Percentiles rank a stretch among this genome's conserved stretches.
Conservation (phyloP, 2,329 filamentous ascomycete genomes). For the Talaromyces rugulosus region DNA sequence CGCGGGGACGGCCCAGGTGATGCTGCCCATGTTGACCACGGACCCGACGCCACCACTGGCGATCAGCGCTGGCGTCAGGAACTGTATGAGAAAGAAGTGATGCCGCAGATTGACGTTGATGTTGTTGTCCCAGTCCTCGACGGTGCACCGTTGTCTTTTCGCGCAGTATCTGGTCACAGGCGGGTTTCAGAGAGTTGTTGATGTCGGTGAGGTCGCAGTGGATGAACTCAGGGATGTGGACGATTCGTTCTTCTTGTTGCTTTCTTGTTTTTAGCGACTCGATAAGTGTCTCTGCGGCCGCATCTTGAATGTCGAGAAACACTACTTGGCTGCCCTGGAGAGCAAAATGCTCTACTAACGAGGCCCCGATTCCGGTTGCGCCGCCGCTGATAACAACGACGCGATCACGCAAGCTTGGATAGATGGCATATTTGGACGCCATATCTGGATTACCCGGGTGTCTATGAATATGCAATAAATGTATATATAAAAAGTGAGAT, state of each 20-base stretch:
- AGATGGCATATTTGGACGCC: constrained; percentile 13
- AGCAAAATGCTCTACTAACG: constrained; percentile 42
- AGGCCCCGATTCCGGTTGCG: constrained; percentile 44
- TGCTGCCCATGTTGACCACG: constrained; percentile 42
- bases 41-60: constrained; percentile 18
- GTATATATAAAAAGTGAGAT: neutral
- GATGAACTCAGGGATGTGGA: constrained; percentile 33
- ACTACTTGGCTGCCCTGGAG: constrained; percentile 43
- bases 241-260: neutral
- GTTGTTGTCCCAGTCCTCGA: constrained; percentile 40
- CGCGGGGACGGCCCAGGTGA: constrained; percentile 36
- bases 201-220: constrained; percentile 43
- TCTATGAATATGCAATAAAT: neutral
- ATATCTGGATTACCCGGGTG: neutral
- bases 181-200: constrained; percentile 14
- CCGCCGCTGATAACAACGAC: constrained; percentile 45
- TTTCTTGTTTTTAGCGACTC: constrained; percentile 5
- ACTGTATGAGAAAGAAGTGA: constrained; percentile 42
- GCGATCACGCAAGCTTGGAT: constrained; percentile 18
- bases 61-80: constrained; percentile 34
- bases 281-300: constrained; percentile 19
- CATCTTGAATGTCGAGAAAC: constrained; percentile 41
- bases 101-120: constrained; percentile 46
- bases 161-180: constrained; percentile 29
- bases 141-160: constrained; percentile 28